phyloP scores from a whole-genome alignment of 2,329 filamentous ascomycete species.

The Colletotrichum lini region DNA sequence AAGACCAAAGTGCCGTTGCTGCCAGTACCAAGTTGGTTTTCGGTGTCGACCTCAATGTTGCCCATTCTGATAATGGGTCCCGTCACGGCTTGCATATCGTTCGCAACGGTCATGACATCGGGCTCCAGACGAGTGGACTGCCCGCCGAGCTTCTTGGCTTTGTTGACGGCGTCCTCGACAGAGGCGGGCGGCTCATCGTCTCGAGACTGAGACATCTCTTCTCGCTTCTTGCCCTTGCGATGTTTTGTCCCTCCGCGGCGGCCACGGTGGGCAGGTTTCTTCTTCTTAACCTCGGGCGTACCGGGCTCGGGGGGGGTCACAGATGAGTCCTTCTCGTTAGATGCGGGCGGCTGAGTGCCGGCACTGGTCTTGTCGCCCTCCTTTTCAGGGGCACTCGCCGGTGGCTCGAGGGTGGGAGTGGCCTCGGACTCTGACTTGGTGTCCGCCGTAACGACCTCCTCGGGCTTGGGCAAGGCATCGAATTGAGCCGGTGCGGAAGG shows the following conservation, averaged over 20 bases:
- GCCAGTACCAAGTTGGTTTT: conserved; percentile 79
- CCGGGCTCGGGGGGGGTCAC: conserved; percentile 33
- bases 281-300: conserved; percentile 72
- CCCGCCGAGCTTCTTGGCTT: conserved; percentile 69
- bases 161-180: conserved; percentile 74
- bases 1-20: conserved; percentile 99
- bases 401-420: not conserved
- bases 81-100: conserved; percentile 72
- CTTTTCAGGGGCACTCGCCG: not conserved
- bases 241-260: conserved; percentile 80
- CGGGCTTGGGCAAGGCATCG: conserved; percentile 3
- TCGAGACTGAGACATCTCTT: conserved; percentile 65
- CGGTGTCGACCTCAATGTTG: conserved; percentile 74
- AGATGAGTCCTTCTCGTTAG: not conserved
- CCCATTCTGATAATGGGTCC: conserved; percentile 73
- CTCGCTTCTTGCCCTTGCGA: conserved; percentile 69
- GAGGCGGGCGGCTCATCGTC: conserved; percentile 63
- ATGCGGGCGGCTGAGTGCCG: not conserved
- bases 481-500: not conserved
- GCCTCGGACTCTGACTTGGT: not conserved
- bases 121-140: conserved; percentile 69
- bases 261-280: conserved; percentile 79
- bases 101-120: conserved; percentile 71
- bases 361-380: not conserved
- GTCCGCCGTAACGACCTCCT: conserved; percentile 13